A percentile compares a stretch with the other conserved stretches of the same genome.
These are phyloP conservation scores for Oryza glumipatula DNA, from an alignment of 176 grass and related monocot species.

Conservation along the genomic window DNA sequence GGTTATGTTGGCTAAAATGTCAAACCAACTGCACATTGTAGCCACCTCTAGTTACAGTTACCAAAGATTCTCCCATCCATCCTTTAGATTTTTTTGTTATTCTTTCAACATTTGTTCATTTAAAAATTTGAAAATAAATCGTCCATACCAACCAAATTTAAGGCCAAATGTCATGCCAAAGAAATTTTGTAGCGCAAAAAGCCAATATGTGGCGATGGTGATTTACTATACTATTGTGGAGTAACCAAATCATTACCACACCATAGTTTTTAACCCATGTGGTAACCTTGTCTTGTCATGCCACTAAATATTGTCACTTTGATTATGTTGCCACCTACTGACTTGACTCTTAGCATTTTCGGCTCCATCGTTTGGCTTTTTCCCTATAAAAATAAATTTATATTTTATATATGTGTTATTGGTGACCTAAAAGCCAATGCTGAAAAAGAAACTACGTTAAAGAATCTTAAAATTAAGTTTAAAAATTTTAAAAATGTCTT, in stretches of 20 bases:
- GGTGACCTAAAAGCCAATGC: too few species aligned
- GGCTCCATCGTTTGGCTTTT: too few species aligned
- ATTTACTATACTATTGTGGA: not conserved
- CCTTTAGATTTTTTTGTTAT: not conserved
- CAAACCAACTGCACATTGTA: not conserved
- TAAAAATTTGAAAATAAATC: not conserved
- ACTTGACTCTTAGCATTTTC: too few species aligned
- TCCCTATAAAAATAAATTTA: too few species aligned
- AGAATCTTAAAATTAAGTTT: too few species aligned
- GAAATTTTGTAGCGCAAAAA: not conserved
- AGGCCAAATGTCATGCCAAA: too few species aligned
- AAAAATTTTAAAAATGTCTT: too few species aligned
- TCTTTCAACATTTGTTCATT: not conserved
- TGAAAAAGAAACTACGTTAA: too few species aligned
- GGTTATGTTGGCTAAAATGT: not conserved
- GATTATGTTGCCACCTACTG: too few species aligned
- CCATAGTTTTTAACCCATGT: not conserved
- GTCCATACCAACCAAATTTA: not conserved
- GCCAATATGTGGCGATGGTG: not conserved
- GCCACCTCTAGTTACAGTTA: not conserved
- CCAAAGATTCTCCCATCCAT: not conserved
- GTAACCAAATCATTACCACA: not conserved
- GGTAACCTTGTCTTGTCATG: too few species aligned
- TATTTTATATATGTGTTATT: too few species aligned
- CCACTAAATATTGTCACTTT: too few species aligned